A percentile compares a stretch with the other conserved stretches of the same genome.
phyloP scores from a whole-genome alignment of 495 filamentous ascomycete genomes.

The Xylaria venustula region DNA sequence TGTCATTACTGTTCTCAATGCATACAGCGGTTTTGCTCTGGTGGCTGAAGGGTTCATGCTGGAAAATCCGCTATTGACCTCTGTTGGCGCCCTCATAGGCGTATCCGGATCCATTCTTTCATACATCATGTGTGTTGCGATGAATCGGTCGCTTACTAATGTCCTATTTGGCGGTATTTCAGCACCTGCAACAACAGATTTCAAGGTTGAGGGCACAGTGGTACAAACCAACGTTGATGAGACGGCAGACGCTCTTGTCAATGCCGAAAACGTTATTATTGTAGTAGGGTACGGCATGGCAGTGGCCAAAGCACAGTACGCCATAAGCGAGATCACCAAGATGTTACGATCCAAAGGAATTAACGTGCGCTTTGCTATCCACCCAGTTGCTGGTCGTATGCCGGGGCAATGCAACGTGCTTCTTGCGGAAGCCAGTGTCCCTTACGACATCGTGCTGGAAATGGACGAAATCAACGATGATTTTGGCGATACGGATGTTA shows the following conservation, averaged over 20 bases:
- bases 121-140: conserved; percentile 78
- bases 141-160: conserved; percentile 79
- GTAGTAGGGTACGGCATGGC: conserved; percentile 87
- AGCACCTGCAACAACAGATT: conserved; percentile 55
- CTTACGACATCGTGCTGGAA: conserved; percentile 82
- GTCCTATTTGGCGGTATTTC: conserved; percentile 79
- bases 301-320: conserved; percentile 83
- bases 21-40: conserved; percentile 79
- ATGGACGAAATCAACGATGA: conserved; percentile 93
- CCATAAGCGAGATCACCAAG: conserved; percentile 73
- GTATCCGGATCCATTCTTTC: conserved; percentile 80
- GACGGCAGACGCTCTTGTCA: conserved; percentile 64
- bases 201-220: conserved; percentile 71
- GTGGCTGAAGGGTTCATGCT: conserved; percentile 86
- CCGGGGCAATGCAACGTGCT: conserved; percentile 85
- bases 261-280: conserved; percentile 76
- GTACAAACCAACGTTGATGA: conserved; percentile 74
- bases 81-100: conserved; percentile 76
- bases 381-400: conserved; percentile 81
- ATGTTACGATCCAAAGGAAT: conserved; percentile 67
- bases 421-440: conserved; percentile 76
- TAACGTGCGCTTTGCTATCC: conserved; percentile 82
- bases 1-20: conserved; percentile 81
- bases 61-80: conserved; percentile 75
- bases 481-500: conserved; percentile 77